Base-by-base conservation (phyloP, 179 eudicot species). In the Kewa caespitosa region DNA sequence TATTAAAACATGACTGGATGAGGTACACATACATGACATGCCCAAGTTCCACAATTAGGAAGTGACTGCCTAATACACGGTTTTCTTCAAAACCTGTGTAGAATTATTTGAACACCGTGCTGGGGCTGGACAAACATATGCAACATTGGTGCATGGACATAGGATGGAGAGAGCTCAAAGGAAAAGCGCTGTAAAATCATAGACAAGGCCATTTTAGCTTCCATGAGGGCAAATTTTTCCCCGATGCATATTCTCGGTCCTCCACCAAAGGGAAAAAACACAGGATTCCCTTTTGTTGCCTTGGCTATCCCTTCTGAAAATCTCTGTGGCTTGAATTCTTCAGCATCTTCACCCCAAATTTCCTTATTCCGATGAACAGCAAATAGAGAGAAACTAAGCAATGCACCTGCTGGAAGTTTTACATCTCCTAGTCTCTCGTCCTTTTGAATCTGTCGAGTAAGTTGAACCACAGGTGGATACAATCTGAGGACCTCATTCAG, bases 191-290 rank as follows among this genome's bases (percentile, higher is more conserved):
- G 78, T n/a, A 77, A 63, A 52, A 81, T 72, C 78, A 77, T 67
- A 0, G 75, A 55, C 18, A 77, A 31, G 10, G 74, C 81, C 74
- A 77, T 32, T 63, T 81, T 81, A 5, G 75, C 81, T 63, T 81
- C 78, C 0, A 28, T 15, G 27, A 77, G 15, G 3, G 81, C 74
- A 38, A 77, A 73, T 9, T 65, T 73, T 63, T 81, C 79, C 32
- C 79, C 83, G 11, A 75, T 69, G 43, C 83, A 75, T 48, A 75
- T 71, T 38, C 83, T 64, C 38, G 84, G 84, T 22, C 84, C 84
- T 69, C 63, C 48, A 2, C 81, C 69, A 37, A 81, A 73, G 50
- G 81, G 81, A 27, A 77, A 73, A 31, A 67, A 77, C 4, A 64
- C n/a, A n/a, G 6, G 41, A 37, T 60, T 75, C 38, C 71, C 69